Conservation (phyloP, 2,329 filamentous ascomycete species). For the Fusarium armeniacum region DNA sequence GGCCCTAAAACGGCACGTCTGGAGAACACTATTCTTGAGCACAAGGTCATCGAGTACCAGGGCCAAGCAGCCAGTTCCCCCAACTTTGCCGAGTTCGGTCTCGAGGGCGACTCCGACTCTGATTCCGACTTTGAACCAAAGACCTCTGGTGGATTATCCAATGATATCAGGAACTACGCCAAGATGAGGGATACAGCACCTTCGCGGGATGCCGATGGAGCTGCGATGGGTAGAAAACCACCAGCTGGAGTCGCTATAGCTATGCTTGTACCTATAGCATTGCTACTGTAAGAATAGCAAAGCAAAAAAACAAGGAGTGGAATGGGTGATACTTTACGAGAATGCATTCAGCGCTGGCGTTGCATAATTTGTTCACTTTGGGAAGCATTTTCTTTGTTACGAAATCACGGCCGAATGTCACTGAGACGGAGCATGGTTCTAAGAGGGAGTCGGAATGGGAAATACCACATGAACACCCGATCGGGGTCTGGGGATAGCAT, state of each 20-base stretch:
- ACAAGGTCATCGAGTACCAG: conserved; percentile 29
- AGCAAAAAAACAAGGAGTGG: not conserved
- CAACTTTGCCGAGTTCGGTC: conserved; percentile 22
- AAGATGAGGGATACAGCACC: conserved; percentile 29
- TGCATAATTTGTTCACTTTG: conserved; percentile 17
- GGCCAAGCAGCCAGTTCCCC: conserved; percentile 7
- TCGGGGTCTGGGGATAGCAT: not conserved
- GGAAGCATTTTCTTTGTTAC: conserved; percentile 18
- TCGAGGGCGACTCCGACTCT: conserved; percentile 6
- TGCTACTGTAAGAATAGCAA: conserved; percentile 24
- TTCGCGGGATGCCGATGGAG: conserved; percentile 22
- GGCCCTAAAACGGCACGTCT: conserved; percentile 24
- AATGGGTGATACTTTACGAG: not conserved
- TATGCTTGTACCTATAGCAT: conserved; percentile 34
- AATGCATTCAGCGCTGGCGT: conserved; percentile 34
- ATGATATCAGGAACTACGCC: conserved; percentile 16
- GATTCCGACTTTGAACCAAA: not conserved
- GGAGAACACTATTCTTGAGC: conserved; percentile 36
- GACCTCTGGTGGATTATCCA: not conserved
- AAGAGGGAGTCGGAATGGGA: not conserved
- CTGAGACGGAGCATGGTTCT: not conserved
- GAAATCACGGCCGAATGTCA: conserved; percentile 21
- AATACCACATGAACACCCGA: conserved; percentile 9
- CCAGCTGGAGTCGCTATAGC: conserved; percentile 19
- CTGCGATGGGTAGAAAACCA: conserved; percentile 16